Evolutionary conservation across 2,329 filamentous ascomycete species (phyloP).

Genomic region (Pseudogymnoascus sp.): DNA sequence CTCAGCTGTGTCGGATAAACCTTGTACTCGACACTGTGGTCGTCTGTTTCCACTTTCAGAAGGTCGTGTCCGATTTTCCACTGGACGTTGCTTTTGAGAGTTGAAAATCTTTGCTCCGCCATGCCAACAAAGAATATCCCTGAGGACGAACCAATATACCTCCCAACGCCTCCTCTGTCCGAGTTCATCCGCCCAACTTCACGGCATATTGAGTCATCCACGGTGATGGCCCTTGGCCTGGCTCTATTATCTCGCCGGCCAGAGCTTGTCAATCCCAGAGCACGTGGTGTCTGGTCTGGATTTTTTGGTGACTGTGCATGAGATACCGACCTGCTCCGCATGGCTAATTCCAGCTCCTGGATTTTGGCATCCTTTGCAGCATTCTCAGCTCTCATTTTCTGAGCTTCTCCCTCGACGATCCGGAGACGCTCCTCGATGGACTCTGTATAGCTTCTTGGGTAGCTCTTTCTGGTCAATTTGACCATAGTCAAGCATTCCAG

Average conservation of each 20-base stretch:
- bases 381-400: conserved; percentile 10
- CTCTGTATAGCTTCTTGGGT: conserved; percentile 15
- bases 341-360: conserved; percentile 11
- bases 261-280: background rate
- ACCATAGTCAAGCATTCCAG: conserved; percentile 14
- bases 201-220: conserved; percentile 13
- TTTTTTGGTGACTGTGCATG: background rate
- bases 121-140: conserved; percentile 15
- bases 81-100: conserved; percentile 4
- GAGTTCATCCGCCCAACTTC: conserved; percentile 15
- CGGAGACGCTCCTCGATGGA: conserved; percentile 14
- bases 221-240: background rate
- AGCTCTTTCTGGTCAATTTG: conserved; percentile 14
- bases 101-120: conserved; percentile 12
- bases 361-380: conserved; percentile 12
- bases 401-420: conserved; percentile 13
- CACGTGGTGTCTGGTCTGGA: background rate
- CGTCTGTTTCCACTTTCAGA: conserved; percentile 14
- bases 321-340: conserved; percentile 1
- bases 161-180: conserved; percentile 11
- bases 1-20: background rate
- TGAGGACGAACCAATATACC: conserved; percentile 14
- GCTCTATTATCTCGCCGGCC: conserved; percentile 4
- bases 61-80: conserved; percentile 11
- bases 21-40: conserved; percentile 12